These are phyloP conservation scores for Penicillium sclerotiorum DNA, from an alignment of 2,329 filamentous ascomycete genomes.

Conservation along the genomic window DNA sequence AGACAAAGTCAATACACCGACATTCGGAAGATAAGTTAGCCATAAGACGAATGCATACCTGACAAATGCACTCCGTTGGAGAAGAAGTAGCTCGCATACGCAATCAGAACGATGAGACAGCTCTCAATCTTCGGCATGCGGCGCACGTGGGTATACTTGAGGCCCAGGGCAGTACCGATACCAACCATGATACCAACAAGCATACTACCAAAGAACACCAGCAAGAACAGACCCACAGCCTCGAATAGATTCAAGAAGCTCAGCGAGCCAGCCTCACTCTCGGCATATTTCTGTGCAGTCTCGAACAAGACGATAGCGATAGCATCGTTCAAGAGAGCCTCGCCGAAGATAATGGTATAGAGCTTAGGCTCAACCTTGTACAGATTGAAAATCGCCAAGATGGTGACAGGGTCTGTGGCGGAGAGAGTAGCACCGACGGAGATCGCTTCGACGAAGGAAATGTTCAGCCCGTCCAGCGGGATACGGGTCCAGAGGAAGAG, in stretches of 20 bases:
- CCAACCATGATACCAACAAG: constrained; percentile 86
- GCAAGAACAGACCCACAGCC: constrained; percentile 89
- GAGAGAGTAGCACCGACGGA: constrained; percentile 95
- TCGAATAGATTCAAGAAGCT: constrained; percentile 84
- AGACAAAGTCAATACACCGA: not conserved
- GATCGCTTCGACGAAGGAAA: constrained; percentile 93
- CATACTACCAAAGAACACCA: constrained; percentile 94
- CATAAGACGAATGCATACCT: constrained; percentile 61
- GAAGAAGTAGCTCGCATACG: constrained; percentile 97
- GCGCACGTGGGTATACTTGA: constrained; percentile 94
- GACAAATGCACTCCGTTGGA: constrained; percentile 95
- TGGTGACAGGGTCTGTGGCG: constrained; percentile 95
- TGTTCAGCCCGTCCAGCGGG: constrained; percentile 79
- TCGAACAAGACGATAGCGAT: constrained; percentile 99
- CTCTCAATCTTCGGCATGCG: constrained; percentile 96
- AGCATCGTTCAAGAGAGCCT: constrained; percentile 96
- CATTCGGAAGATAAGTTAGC: not conserved
- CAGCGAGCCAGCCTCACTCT: constrained; percentile 67
- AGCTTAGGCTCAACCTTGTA: constrained; percentile 99
- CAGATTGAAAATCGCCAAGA: constrained; percentile 97
- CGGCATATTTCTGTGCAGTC: constrained; percentile 90
- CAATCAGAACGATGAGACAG: constrained; percentile 88
- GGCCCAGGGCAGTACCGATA: constrained; percentile 78
- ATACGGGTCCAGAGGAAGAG: constrained; percentile 87
- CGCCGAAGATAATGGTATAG: constrained; percentile 98